Conservation (phyloP, 768 basidiomycete genomes). For the Grammothele lineata region DNA sequence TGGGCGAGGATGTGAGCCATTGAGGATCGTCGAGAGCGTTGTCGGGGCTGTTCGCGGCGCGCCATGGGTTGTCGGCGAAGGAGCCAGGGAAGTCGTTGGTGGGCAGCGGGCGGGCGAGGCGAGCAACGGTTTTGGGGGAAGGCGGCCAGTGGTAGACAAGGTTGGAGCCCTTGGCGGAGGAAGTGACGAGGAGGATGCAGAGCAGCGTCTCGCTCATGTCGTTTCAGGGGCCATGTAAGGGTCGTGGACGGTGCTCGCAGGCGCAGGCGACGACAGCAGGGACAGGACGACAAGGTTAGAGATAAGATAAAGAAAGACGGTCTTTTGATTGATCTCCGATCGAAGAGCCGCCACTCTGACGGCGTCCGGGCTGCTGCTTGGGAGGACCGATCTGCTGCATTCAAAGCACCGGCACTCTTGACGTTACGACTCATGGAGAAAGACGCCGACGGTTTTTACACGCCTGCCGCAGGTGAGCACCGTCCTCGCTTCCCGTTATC, state of each 20-base stretch:
- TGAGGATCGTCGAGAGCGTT: constrained; percentile 21
- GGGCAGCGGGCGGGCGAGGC: constrained; percentile 70
- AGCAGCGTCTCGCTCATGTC: constrained; percentile 78
- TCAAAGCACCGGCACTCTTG: background rate
- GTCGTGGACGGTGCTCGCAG: too few species aligned
- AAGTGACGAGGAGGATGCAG: constrained; percentile 78
- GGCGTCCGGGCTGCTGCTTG: background rate
- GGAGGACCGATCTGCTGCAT: background rate
- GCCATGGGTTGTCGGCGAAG: constrained; percentile 72
- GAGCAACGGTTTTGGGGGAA: constrained; percentile 53
- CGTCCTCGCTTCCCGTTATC: background rate
- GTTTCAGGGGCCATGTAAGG: too few species aligned
- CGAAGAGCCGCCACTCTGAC: constrained; percentile 1
- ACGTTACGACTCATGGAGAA: too few species aligned
- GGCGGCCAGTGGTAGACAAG: constrained; percentile 87
- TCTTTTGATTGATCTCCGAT: constrained; percentile 14
- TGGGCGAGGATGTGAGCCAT: constrained; percentile 2
- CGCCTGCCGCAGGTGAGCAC: constrained; percentile 32
- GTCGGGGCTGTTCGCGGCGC: constrained; percentile 53
- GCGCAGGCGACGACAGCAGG: too few species aligned
- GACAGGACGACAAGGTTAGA: too few species aligned
- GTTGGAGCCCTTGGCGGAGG: constrained; percentile 75
- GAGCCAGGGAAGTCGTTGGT: constrained; percentile 38
- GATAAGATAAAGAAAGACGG: constrained; percentile 20
- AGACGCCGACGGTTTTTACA: constrained; percentile 80